Evolutionary conservation across 1,284 basidiomycete species (phyloP).

Genomic region (Sanguinoderma infundibulare): DNA sequence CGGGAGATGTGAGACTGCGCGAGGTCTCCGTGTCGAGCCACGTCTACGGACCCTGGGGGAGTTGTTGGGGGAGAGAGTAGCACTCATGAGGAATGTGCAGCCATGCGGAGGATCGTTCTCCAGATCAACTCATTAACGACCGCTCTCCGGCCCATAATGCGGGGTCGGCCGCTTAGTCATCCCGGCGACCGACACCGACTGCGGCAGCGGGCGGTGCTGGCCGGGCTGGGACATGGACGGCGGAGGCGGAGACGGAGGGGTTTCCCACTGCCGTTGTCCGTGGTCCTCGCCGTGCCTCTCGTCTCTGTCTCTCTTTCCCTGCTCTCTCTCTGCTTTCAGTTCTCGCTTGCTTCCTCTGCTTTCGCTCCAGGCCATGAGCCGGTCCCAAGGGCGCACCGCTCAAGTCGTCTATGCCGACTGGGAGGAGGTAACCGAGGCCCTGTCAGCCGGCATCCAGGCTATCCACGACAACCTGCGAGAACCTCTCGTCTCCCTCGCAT

Average conservation of each 20-base stretch:
- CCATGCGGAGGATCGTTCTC: conserved; percentile 26
- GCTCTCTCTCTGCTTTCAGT: conserved; percentile 6
- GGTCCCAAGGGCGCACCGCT: conserved; percentile 17
- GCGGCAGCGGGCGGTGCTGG: conserved; percentile 24
- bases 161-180: conserved; percentile 1
- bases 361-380: conserved; percentile 22
- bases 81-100: conserved; percentile 40
- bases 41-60: conserved; percentile 45
- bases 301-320: conserved; percentile 1
- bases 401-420: conserved; percentile 15
- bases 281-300: conserved; percentile 2
- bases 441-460: conserved; percentile 29
- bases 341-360: conserved; percentile 10
- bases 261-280: conserved; percentile 21
- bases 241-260: background rate
- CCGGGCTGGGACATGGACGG: conserved; percentile 1
- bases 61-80: conserved; percentile 41
- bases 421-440: conserved; percentile 23
- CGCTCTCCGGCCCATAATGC: too few relatives aligned
- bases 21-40: conserved; percentile 49
- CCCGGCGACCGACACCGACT: background rate
- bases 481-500: conserved; percentile 14
- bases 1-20: conserved; percentile 64
- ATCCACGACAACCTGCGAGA: conserved; percentile 33
- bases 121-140: too few relatives aligned